phyloP scores from a whole-genome alignment of 768 basidiomycete species.

The Lentinula sp. region DNA sequence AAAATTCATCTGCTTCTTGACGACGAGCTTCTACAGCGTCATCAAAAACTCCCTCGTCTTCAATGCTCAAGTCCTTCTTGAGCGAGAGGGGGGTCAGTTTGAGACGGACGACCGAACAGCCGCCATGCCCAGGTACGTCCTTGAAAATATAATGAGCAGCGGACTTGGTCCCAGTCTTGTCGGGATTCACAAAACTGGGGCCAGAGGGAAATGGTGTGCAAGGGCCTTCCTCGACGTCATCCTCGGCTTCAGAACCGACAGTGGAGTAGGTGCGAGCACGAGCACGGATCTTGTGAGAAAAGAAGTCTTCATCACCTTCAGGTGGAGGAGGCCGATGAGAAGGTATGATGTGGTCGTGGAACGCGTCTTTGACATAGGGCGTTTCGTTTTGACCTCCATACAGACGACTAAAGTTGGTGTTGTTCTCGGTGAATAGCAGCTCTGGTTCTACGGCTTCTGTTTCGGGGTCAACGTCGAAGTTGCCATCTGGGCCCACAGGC shows the following conservation, averaged over 20 bases:
- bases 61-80: conserved; percentile 71
- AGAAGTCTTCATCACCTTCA: conserved; percentile 39
- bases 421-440: conserved; percentile 93
- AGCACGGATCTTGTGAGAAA: conserved; percentile 41
- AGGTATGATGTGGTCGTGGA: conserved; percentile 95
- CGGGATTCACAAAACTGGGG: conserved; percentile 74
- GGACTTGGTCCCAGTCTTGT: conserved; percentile 83
- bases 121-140: conserved; percentile 85
- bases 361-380: conserved; percentile 90
- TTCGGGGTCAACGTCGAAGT: conserved; percentile 56
- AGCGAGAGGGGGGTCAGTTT: conserved; percentile 80
- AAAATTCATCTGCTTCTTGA: conserved; percentile 96
- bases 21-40: conserved; percentile 84
- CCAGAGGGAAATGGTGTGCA: conserved; percentile 53
- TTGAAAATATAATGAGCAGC: conserved; percentile 88
- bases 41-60: conserved; percentile 89
- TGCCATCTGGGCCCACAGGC: conserved; percentile 70
- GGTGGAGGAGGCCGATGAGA: conserved; percentile 64
- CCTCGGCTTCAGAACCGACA: conserved; percentile 29
- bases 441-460: conserved; percentile 73
- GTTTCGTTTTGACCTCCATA: conserved; percentile 85
- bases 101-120: conserved; percentile 90
- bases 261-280: conserved; percentile 35
- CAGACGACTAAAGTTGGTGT: conserved; percentile 89
- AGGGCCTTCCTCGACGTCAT: conserved; percentile 42